A percentile compares a stretch with the other conserved stretches of the same genome.
These are phyloP conservation scores for Suhomyces kilbournensis DNA, from an alignment of 805 yeast species.

Conservation along the genomic window DNA sequence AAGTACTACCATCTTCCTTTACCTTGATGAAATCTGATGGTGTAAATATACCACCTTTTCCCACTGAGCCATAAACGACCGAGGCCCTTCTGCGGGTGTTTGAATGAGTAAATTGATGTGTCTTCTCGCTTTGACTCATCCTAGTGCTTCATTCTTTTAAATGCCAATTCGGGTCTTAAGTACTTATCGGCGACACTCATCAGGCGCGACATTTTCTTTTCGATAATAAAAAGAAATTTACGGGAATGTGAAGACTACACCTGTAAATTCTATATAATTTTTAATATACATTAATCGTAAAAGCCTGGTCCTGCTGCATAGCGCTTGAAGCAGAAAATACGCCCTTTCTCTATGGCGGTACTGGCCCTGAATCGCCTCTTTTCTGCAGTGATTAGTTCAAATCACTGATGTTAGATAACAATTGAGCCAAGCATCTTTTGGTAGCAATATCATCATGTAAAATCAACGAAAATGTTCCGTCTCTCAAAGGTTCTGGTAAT, in stretches of 20 bases:
- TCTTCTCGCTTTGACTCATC: constrained; percentile 5
- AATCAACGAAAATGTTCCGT: constrained; percentile 76
- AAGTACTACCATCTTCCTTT: constrained; percentile 8
- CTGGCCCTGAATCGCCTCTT: background rate
- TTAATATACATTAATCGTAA: background rate
- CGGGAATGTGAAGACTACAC: background rate
- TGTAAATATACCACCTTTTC: constrained; percentile 50
- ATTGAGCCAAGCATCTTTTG: constrained; percentile 80
- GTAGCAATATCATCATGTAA: constrained; percentile 87
- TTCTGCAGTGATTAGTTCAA: constrained; percentile 10
- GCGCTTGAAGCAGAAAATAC: background rate
- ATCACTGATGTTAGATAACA: constrained; percentile 59
- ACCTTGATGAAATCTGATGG: constrained; percentile 46
- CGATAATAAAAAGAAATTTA: background rate
- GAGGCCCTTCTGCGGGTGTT: constrained; percentile 51
- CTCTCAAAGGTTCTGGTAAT: constrained; percentile 83
- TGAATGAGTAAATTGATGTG: constrained; percentile 39
- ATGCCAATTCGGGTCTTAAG: background rate
- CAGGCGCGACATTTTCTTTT: background rate
- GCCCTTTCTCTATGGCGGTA: background rate
- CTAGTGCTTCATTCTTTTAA: background rate
- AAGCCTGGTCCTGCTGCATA: background rate
- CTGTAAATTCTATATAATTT: background rate
- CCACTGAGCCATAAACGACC: constrained; percentile 49
- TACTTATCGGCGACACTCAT: constrained; percentile 1